A percentile compares a stretch with the other conserved stretches of the same genome.
phyloP scores from a whole-genome alignment of 2,329 filamentous ascomycete species.

The Colletotrichum sp. region DNA sequence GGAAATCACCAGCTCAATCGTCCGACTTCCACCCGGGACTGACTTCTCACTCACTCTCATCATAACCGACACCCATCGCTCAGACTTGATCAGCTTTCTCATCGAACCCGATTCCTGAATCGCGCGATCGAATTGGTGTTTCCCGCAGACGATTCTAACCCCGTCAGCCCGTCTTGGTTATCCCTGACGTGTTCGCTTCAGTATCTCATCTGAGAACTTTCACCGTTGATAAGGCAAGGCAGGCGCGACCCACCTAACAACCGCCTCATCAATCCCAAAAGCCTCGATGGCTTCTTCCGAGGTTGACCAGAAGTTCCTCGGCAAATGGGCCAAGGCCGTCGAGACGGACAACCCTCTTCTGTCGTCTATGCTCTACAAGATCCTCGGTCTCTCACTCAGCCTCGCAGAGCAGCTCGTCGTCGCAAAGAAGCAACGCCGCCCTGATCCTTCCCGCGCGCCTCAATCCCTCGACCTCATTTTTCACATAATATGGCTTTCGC shows the following conservation, averaged over 20 bases:
- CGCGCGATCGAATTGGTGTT: not conserved
- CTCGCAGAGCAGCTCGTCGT: constrained; percentile 83
- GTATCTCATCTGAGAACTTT: not conserved
- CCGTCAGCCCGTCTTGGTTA: too few species aligned
- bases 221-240: not conserved
- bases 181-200: not conserved
- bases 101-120: not conserved
- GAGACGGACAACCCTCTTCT: constrained; percentile 80
- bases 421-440: constrained; percentile 80
- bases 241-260: not conserved
- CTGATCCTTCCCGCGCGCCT: constrained; percentile 80
- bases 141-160: not conserved
- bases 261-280: not conserved
- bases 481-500: constrained; percentile 94
- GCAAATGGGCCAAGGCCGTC: constrained; percentile 83
- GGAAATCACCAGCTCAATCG: not conserved
- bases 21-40: not conserved
- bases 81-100: not conserved
- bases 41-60: not conserved
- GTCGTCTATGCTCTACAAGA: constrained; percentile 84
- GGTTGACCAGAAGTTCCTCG: constrained; percentile 97
- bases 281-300: constrained; percentile 88
- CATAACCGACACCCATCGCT: not conserved
- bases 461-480: constrained; percentile 81
- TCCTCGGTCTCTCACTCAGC: constrained; percentile 88